Conservation (phyloP, 1,139 yeast species). For the Kodamaea ohmeri region DNA sequence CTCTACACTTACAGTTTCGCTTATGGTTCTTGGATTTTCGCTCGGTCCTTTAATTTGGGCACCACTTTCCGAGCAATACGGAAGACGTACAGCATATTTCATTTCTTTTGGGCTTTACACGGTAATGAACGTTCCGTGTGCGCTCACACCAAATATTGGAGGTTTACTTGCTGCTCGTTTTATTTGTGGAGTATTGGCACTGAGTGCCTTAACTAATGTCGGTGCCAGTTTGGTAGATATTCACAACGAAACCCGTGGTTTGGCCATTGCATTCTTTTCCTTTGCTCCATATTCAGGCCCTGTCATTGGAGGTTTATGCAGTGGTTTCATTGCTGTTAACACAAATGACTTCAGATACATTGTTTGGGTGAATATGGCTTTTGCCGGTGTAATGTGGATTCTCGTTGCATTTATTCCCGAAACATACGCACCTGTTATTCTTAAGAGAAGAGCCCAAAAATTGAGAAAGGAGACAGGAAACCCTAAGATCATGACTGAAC, state of each 20-base stretch:
- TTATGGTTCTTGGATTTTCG: conserved; percentile 87
- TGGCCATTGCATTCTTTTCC: conserved; percentile 86
- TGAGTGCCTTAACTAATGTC: conserved; percentile 81
- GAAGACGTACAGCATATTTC: conserved; percentile 81
- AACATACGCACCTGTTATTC: conserved; percentile 86
- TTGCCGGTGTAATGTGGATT: conserved; percentile 82
- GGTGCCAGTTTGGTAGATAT: conserved; percentile 92
- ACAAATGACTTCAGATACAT: conserved; percentile 66
- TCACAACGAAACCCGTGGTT: conserved; percentile 76
- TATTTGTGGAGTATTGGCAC: conserved; percentile 80
- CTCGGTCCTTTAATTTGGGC: conserved; percentile 91
- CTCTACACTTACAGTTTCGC: conserved; percentile 72
- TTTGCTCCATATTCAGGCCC: conserved; percentile 95
- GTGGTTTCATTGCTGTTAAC: conserved; percentile 77
- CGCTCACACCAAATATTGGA: conserved; percentile 79
- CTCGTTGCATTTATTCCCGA: conserved; percentile 67
- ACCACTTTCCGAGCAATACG: conserved; percentile 81
- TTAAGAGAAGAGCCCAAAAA: conserved; percentile 66
- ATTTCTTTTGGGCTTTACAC: conserved; percentile 71
- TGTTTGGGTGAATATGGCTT: conserved; percentile 90
- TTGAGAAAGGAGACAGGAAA: conserved; percentile 81
- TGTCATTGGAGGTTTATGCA: conserved; percentile 83
- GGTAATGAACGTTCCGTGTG: conserved; percentile 86
- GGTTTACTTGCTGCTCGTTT: conserved; percentile 78
- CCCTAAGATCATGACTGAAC: conserved; percentile 83